phyloP scores from a whole-genome alignment of 106 monocot species.

The Dendrobium catenatum region DNA sequence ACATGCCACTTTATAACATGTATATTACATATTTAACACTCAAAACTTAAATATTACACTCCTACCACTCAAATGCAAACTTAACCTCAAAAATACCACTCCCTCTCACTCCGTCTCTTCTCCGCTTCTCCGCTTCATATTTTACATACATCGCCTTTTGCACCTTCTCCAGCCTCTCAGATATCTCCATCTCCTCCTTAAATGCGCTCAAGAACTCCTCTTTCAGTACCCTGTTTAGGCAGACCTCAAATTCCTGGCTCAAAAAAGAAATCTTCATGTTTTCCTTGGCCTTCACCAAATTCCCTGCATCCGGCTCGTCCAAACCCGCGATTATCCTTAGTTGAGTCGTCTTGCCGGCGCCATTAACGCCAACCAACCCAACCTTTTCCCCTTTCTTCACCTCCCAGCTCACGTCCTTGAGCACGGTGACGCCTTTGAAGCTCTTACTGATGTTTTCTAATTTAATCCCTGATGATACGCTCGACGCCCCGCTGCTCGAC shows the following conservation, averaged over 20 bases:
- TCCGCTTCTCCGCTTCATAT: no score
- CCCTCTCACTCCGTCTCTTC: no score
- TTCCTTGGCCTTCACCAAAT: slow-evolving; percentile 70
- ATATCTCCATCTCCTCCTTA: slow-evolving; percentile 91
- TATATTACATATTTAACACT: no score
- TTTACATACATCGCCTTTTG: slow-evolving; percentile 49
- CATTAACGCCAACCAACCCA: slow-evolving; percentile 92
- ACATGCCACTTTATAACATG: no score
- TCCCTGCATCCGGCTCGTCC: slow-evolving; percentile 85
- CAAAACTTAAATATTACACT: no score
- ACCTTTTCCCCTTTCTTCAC: slow-evolving; percentile 97
- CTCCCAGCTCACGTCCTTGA: slow-evolving; percentile 92
- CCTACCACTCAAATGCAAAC: no score
- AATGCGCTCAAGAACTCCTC: slow-evolving; percentile 94
- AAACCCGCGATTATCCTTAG: slow-evolving; percentile 80
- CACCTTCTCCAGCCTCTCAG: slow-evolving; percentile 75
- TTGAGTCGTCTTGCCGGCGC: slow-evolving; percentile 97
- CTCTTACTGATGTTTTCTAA: slow-evolving; percentile 83
- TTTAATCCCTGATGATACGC: slow-evolving; percentile 77
- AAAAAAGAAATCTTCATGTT: slow-evolving; percentile 94
- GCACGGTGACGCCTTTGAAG: slow-evolving; percentile 72
- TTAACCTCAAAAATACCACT: no score
- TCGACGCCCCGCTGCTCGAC: slow-evolving; percentile 54
- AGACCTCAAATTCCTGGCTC: slow-evolving; percentile 97
- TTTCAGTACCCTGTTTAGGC: slow-evolving; percentile 64